Evolutionary conservation across 345 rosid genomes (phyloP), one percentile per base, ranked within the genome.

Genomic region (Lepidium aucheri): DNA sequence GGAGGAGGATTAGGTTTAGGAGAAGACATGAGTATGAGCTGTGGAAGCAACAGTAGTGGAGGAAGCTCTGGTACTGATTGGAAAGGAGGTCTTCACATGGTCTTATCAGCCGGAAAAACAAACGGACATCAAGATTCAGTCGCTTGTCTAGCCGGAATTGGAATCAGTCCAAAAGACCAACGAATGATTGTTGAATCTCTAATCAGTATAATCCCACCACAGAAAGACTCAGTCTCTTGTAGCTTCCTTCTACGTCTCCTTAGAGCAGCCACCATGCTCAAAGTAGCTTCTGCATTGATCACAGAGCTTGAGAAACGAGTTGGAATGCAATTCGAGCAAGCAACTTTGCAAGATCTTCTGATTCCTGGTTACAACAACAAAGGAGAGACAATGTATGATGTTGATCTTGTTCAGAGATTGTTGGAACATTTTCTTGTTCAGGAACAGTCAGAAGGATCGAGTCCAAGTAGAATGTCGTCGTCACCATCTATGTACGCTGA

Each of bases 311-410:
- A 90, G 80, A 90, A 94, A 68, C 85, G 96, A 0, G 97, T 90
- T 0, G 99, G 99, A 12, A 90, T 94, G 99, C 99, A 86, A 60
- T 86, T 94, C 18, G 99, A 94, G 46, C 99, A 94, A 69, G 97
- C 96, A 4, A 84, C 92, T 4, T 58, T 90, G 39, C 85, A 86
- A 1, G 99, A 94, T 78, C 95, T 94, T 63, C 73, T 94, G 34
- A 83, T 94, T 44, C 96, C 97, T 16, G 70, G 81, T 43, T 86
- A 77, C 20, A 84, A 18, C 59, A 84, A 38, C 38, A 94, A 85
- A 71, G 80, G 74, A 2, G 97, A 84, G 53, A 90, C 96, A 6
- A 39, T 79, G 77, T 90, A 85, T 7, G 97, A 94, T 67, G 96
- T 94, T 16, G 99, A 90, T 78, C 96, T 94, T 49, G 84, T 86